Percentiles rank a stretch among this genome's conserved stretches.
Conservation (phyloP, 2,329 filamentous ascomycete species). For the Xylaria sp. region DNA sequence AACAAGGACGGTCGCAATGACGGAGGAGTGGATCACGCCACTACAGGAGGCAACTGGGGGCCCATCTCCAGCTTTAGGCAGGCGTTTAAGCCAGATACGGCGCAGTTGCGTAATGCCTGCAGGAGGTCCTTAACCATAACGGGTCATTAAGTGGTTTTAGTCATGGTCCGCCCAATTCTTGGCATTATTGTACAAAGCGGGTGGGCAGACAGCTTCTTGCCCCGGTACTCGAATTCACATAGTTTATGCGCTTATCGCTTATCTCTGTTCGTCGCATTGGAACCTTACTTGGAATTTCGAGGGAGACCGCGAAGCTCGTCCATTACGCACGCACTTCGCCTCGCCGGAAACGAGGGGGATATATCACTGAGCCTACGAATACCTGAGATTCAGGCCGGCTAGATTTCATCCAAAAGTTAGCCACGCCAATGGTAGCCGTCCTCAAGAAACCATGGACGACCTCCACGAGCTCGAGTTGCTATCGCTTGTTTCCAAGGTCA, state of each 20-base stretch:
- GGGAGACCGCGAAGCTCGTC: slow-evolving; percentile 11
- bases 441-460: slow-evolving; percentile 75
- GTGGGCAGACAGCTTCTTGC: neutral
- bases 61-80: slow-evolving; percentile 26
- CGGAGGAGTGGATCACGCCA: slow-evolving; percentile 34
- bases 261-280: slow-evolving; percentile 21
- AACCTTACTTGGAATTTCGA: slow-evolving; percentile 15
- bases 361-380: neutral
- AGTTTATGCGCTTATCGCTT: slow-evolving; percentile 22
- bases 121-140: slow-evolving; percentile 1
- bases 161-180: neutral
- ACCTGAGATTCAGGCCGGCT: neutral
- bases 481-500: slow-evolving; percentile 93
- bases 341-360: neutral
- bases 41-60: slow-evolving; percentile 9
- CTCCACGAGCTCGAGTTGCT: slow-evolving; percentile 90
- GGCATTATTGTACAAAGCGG: neutral
- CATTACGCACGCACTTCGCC: neutral
- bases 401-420: neutral
- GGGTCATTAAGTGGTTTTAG: neutral
- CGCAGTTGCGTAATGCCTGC: slow-evolving; percentile 10
- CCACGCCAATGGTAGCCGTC: slow-evolving; percentile 1
- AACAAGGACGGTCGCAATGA: slow-evolving; percentile 18
- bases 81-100: slow-evolving; percentile 26
- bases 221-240: slow-evolving; percentile 4